Percentiles rank a stretch among this genome's conserved stretches.
These are phyloP conservation scores for Peronospora destructor DNA, from an alignment of 352 stramenopile genomes.

Conservation along the genomic window DNA sequence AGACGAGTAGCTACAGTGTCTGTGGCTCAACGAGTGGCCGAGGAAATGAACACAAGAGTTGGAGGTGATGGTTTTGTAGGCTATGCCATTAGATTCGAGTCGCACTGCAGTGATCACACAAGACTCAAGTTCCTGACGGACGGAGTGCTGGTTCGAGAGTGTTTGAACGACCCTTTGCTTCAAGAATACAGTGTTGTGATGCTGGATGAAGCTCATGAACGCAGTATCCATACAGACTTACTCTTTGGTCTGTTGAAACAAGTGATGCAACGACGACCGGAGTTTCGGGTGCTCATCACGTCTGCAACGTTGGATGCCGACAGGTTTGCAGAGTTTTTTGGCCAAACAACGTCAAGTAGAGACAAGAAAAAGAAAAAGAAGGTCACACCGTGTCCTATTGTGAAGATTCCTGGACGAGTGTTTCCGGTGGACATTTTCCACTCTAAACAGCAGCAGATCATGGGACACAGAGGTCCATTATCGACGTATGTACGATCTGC, in stretches of 20 bases:
- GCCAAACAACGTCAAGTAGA: constrained; percentile 1
- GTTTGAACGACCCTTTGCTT: constrained; percentile 66
- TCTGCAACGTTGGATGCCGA: constrained; percentile 87
- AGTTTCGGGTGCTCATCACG: constrained; percentile 92
- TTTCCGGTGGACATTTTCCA: constrained; percentile 93
- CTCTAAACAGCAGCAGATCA: constrained; percentile 77
- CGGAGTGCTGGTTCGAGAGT: constrained; percentile 77
- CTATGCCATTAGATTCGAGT: constrained; percentile 98
- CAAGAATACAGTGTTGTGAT: constrained; percentile 86
- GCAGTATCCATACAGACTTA: constrained; percentile 97
- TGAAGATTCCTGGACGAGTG: constrained; percentile 87
- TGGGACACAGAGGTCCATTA: constrained; percentile 55
- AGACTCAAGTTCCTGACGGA: constrained; percentile 84
- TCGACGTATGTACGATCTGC: constrained; percentile 58
- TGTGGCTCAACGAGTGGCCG: constrained; percentile 94
- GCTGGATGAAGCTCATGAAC: constrained; percentile 97
- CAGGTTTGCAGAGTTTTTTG: constrained; percentile 88
- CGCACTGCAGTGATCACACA: constrained; percentile 54
- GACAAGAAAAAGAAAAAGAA: constrained; percentile 15
- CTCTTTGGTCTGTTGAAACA: constrained; percentile 92
- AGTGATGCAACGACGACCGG: constrained; percentile 49
- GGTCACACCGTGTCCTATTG: constrained; percentile 53
- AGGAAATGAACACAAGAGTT: constrained; percentile 88
- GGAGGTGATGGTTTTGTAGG: constrained; percentile 62
- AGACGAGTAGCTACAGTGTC: constrained; percentile 95